These are phyloP conservation scores for Penicillium soppii DNA, from an alignment of 495 filamentous ascomycete genomes.

Conservation along the genomic window DNA sequence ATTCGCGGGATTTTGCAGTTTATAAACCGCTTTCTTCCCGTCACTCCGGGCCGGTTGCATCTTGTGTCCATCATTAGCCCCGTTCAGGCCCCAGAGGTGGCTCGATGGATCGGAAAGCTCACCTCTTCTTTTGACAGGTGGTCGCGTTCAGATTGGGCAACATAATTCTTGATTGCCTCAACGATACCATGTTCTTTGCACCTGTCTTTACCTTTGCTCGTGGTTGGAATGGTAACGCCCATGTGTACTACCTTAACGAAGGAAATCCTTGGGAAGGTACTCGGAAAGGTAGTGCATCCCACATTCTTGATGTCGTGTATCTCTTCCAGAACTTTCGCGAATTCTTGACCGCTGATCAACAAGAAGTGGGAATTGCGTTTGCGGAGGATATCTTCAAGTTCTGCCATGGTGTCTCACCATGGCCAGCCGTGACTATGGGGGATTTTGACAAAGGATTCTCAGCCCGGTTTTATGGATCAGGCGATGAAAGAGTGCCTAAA, in stretches of 20 bases:
- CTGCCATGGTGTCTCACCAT: conserved; percentile 37
- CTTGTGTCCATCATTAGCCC: too few relatives aligned
- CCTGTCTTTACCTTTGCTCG: conserved; percentile 32
- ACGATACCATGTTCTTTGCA: conserved; percentile 40
- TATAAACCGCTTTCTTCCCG: background rate
- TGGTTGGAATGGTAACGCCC: conserved; percentile 38
- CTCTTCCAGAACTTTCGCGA: conserved; percentile 48
- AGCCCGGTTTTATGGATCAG: conserved; percentile 29
- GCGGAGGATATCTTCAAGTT: conserved; percentile 47
- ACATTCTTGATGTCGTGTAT: conserved; percentile 48
- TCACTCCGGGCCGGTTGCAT: too few relatives aligned
- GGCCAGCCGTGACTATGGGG: too few relatives aligned
- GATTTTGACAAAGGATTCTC: conserved; percentile 19
- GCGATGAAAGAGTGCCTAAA: conserved; percentile 5
- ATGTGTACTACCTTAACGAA: conserved; percentile 51
- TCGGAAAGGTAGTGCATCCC: conserved; percentile 39
- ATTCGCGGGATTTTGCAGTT: background rate
- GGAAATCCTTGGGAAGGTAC: conserved; percentile 48
- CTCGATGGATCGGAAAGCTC: too few relatives aligned
- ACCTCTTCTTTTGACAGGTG: too few relatives aligned
- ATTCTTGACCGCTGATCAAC: conserved; percentile 29
- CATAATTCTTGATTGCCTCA: conserved; percentile 37
- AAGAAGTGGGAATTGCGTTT: conserved; percentile 28
- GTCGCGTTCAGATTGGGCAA: too few relatives aligned
- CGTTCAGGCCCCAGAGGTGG: too few relatives aligned